A percentile compares a stretch with the other conserved stretches of the same genome.
phyloP scores from a whole-genome alignment of 805 yeast species.

The Kluyveromyces lactis region DNA sequence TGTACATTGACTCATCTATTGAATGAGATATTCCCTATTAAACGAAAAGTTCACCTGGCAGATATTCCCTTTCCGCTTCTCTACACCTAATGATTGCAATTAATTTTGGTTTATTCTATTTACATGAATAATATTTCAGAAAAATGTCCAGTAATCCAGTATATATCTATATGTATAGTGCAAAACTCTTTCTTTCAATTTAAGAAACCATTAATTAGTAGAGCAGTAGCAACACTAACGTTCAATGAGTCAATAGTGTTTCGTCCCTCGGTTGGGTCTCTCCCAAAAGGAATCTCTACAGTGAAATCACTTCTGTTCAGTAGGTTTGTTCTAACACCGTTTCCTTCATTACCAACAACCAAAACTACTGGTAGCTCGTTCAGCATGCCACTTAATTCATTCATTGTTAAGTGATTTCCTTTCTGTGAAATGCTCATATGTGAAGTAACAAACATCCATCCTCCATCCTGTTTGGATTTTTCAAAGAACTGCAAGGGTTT shows the following conservation, averaged over 20 bases:
- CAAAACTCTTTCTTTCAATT: too few relatives aligned
- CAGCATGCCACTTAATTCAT: constrained; percentile 38
- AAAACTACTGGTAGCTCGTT: constrained; percentile 52
- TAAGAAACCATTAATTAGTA: constrained; percentile 38
- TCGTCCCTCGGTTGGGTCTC: constrained; percentile 6
- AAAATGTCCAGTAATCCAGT: too few relatives aligned
- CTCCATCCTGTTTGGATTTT: constrained; percentile 38
- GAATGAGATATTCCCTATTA: too few relatives aligned
- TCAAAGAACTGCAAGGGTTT: constrained; percentile 59
- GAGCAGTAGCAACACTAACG: constrained; percentile 83
- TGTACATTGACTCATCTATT: too few relatives aligned
- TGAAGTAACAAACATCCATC: constrained; percentile 69
- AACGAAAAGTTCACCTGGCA: too few relatives aligned
- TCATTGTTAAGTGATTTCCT: constrained; percentile 29
- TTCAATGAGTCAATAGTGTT: constrained; percentile 64
- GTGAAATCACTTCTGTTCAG: constrained; percentile 46
- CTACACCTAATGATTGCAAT: too few relatives aligned
- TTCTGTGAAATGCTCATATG: constrained; percentile 33
- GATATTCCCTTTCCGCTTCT: too few relatives aligned
- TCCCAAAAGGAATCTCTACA: constrained; percentile 28
- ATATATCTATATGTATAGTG: too few relatives aligned
- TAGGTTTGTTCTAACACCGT: constrained; percentile 66
- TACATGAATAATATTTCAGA: constrained; percentile 1
- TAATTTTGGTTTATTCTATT: not conserved
- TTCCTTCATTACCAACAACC: constrained; percentile 81